Conservation (phyloP, 2,329 filamentous ascomycete species). For the Dactylellina sp. region DNA sequence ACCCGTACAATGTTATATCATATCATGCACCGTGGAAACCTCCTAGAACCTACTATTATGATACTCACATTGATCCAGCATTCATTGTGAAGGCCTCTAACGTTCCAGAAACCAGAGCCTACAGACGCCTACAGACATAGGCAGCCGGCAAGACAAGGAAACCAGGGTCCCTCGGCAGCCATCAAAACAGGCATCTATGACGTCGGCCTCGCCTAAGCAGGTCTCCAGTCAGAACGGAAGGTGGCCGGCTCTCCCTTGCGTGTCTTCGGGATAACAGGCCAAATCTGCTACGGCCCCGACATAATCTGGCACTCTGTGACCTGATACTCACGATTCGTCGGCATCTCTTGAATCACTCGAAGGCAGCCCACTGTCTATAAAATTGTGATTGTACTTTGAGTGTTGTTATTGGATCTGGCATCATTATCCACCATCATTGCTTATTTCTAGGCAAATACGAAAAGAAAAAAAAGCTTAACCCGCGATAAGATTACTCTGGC, state of each 20-base stretch:
- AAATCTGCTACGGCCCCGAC: constrained; percentile 4
- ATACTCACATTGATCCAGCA: neutral
- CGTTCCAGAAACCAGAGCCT: neutral
- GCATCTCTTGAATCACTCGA: constrained; percentile 16
- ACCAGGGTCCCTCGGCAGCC: constrained; percentile 21
- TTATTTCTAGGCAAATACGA: neutral
- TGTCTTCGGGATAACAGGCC: neutral
- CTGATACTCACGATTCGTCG: constrained; percentile 15
- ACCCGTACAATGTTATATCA: no score
- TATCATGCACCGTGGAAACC: no score
- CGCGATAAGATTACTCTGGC: no score
- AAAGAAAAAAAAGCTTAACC: neutral
- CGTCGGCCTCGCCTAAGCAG: constrained; percentile 46
- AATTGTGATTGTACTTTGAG: neutral
- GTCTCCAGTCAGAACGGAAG: constrained; percentile 19
- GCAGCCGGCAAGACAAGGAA: constrained; percentile 29
- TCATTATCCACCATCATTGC: neutral
- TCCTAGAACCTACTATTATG: constrained; percentile 1
- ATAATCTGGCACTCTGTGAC: constrained; percentile 31
- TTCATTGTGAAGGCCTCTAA: neutral
- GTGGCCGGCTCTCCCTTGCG: constrained; percentile 23
- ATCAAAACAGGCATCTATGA: constrained; percentile 46
- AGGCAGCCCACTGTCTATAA: constrained; percentile 3
- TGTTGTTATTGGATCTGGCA: neutral
- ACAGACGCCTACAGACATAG: neutral